phyloP scores from a whole-genome alignment of 768 basidiomycete genomes.

The Nidula microcarpa region DNA sequence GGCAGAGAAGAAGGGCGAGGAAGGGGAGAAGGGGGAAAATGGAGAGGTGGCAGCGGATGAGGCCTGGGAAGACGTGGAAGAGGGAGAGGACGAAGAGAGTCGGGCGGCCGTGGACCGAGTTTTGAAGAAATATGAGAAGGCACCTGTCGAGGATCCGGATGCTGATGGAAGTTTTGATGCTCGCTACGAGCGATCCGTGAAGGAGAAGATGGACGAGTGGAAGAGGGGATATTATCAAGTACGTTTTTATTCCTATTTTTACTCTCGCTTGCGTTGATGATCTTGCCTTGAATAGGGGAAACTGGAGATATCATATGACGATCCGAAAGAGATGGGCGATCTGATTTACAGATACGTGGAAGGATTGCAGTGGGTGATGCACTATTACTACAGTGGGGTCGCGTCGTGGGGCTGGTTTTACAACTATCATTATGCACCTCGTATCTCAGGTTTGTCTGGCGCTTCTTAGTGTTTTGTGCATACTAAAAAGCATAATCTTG shows the following conservation, averaged over 20 bases:
- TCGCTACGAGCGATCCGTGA: conserved; percentile 65
- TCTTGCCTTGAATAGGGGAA: conserved; percentile 59
- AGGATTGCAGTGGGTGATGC: conserved; percentile 98
- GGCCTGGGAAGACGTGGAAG: conserved; percentile 54
- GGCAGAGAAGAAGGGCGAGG: conserved; percentile 26
- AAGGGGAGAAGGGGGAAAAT: conserved; percentile 28
- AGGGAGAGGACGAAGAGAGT: conserved; percentile 70
- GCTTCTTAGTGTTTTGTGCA: conserved; percentile 2
- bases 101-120: conserved; percentile 75
- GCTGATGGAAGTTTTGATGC: conserved; percentile 77
- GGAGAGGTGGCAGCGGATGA: conserved; percentile 31
- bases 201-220: conserved; percentile 91
- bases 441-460: conserved; percentile 67
- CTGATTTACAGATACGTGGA: conserved; percentile 84
- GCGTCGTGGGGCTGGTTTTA: conserved; percentile 99
- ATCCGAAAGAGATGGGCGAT: conserved; percentile 63
- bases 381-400: conserved; percentile 97
- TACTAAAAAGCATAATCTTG: conserved; percentile 1
- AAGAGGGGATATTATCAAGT: conserved; percentile 89
- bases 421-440: conserved; percentile 95
- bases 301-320: conserved; percentile 73
- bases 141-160: conserved; percentile 69
- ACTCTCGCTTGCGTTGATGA: conserved; percentile 1
- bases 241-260: conserved; percentile 6
- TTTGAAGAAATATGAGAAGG: conserved; percentile 83